These are phyloP conservation scores for Cyberlindnera maclurae DNA, from an alignment of 805 yeast genomes.

Conservation along the genomic window DNA sequence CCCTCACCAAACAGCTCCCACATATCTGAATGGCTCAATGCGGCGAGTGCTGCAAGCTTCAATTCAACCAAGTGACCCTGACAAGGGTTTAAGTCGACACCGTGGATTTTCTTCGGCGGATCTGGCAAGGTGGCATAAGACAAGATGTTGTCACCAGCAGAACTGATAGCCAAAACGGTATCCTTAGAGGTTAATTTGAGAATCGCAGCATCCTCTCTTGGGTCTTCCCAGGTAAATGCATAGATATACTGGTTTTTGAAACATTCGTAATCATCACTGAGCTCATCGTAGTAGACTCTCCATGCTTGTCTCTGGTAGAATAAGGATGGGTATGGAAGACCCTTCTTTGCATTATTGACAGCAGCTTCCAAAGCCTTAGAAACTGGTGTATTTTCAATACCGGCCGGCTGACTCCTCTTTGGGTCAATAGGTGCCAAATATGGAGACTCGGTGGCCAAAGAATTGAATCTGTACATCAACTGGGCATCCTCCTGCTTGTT, in stretches of 20 bases:
- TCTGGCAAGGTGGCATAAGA: conserved; percentile 62
- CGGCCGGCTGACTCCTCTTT: conserved; percentile 12
- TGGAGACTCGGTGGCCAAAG: conserved; percentile 76
- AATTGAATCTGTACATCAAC: conserved; percentile 48
- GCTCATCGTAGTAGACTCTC: conserved; percentile 75
- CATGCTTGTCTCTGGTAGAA: conserved; percentile 73
- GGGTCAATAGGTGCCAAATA: conserved; percentile 54
- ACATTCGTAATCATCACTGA: conserved; percentile 58
- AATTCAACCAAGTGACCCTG: conserved; percentile 77
- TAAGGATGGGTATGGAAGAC: conserved; percentile 72
- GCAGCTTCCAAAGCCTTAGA: conserved; percentile 80
- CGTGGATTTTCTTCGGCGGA: conserved; percentile 73
- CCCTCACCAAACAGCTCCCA: conserved; percentile 81
- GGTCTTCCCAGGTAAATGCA: conserved; percentile 91
- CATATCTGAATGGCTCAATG: conserved; percentile 47
- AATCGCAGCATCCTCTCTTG: conserved; percentile 68
- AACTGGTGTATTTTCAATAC: conserved; percentile 28
- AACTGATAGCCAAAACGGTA: conserved; percentile 74
- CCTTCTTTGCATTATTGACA: conserved; percentile 47
- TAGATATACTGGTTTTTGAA: conserved; percentile 76
- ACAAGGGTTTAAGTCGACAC: conserved; percentile 78
- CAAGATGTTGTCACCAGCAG: conserved; percentile 79
- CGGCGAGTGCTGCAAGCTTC: conserved; percentile 63
- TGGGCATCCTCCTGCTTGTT: conserved; percentile 49
- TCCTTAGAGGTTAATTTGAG: conserved; percentile 55